Base-by-base conservation (phyloP, 139 green algal genomes). In the Gonium pectorale region DNA sequence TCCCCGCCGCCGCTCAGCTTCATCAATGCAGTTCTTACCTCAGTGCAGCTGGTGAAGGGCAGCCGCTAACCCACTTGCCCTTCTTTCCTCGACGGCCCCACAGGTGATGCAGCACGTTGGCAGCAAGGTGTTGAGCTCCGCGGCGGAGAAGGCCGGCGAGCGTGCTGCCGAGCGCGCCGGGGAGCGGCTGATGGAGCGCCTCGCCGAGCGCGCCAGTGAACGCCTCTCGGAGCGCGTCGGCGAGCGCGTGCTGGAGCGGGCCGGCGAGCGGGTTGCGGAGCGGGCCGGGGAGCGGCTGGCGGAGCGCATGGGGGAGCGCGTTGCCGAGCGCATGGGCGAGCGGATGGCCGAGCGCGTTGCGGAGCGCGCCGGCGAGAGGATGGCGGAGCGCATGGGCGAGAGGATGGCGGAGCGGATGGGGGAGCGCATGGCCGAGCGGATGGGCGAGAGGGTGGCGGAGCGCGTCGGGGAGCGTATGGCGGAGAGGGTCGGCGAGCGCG, bases 41-140 rank as follows among this genome's bases (percentile, higher is more conserved):
- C n/a, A n/a, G n/a, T n/a, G n/a, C n/a, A n/a, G n/a, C n/a, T n/a
- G n/a, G n/a, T n/a, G n/a, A n/a, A n/a, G n/a, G n/a, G n/a, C n/a
- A n/a, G n/a, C n/a, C n/a, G n/a, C n/a, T n/a, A n/a, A n/a, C n/a
- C n/a, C n/a, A n/a, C n/a, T n/a, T n/a, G n/a, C n/a, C n/a, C n/a
- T n/a, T n/a, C n/a, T n/a, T n/a, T n/a, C n/a, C n/a, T n/a, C n/a
- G n/a, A n/a, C n/a, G n/a, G n/a, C n/a, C 24, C 15, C 40, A 2
- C 77, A 83, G 82, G 59, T 82, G 0, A 87, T 87, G 80, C 83
- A 91, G 38, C 88, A 91, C 49, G 67, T 90, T 21, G 74, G 72
- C 1, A 52, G 71, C 40, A 83, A 88, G 73, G 83, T 83, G 9
- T 41, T 85, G 26, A 72, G 56, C 67, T 82, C 35, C 0, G 78